Percentiles rank a stretch among this genome's conserved stretches.
phyloP scores from a whole-genome alignment of 139 green algal genomes.

The Chlamydomonas sphaeroides region DNA sequence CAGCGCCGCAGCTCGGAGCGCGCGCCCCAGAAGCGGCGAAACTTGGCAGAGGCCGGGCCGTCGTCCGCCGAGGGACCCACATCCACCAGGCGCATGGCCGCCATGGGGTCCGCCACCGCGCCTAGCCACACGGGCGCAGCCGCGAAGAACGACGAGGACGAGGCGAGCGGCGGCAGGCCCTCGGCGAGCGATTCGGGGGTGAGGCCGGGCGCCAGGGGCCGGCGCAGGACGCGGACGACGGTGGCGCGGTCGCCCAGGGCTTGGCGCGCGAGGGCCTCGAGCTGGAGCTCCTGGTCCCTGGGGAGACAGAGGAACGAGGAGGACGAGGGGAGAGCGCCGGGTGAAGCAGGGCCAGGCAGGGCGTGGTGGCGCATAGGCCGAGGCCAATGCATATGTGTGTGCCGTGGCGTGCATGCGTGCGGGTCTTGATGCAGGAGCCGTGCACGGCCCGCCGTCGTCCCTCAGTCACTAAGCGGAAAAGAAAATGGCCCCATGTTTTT shows the following conservation, averaged over 20 bases:
- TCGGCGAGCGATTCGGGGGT: neutral
- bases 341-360: too few relatives aligned
- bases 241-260: constrained; percentile 63
- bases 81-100: constrained; percentile 69
- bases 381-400: too few relatives aligned
- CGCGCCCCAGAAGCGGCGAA: constrained; percentile 83
- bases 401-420: too few relatives aligned
- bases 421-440: too few relatives aligned
- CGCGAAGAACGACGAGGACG: neutral
- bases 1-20: constrained; percentile 78
- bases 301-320: too few relatives aligned
- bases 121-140: neutral
- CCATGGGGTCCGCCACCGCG: constrained; percentile 55
- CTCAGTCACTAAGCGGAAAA: constrained; percentile 60
- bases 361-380: too few relatives aligned
- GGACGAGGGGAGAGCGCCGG: too few relatives aligned
- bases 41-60: constrained; percentile 57
- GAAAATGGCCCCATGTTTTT: constrained; percentile 24
- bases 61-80: constrained; percentile 77
- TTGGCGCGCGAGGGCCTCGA: constrained; percentile 60
- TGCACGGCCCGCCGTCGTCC: neutral
- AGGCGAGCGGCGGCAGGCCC: neutral
- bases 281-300: constrained; percentile 49
- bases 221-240: constrained; percentile 60
- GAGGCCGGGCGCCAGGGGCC: neutral